Percentiles rank a stretch among this genome's conserved stretches.
Conservation (phyloP, 805 yeast species). For the Wickerhamomyces bovis region DNA sequence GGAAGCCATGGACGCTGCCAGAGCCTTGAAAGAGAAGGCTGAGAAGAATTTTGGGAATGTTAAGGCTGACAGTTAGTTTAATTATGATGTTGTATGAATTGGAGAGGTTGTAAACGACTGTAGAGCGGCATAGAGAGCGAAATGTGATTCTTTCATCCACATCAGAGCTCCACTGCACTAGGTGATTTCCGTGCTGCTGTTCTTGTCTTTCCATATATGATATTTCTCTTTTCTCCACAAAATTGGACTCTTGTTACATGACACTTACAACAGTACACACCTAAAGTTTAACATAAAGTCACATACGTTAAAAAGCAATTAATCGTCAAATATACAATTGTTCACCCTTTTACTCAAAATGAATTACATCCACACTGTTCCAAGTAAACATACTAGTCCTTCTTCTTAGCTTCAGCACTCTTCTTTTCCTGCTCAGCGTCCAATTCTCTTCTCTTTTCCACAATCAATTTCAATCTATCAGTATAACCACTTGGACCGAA, state of each 20-base stretch:
- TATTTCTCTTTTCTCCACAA: no score
- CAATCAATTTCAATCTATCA: constrained; percentile 32
- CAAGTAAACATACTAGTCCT: constrained; percentile 4
- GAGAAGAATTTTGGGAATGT: neutral
- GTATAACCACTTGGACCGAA: constrained; percentile 54
- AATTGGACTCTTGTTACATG: no score
- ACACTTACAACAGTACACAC: no score
- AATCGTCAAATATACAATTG: neutral
- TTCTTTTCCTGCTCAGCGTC: constrained; percentile 1
- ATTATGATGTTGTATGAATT: no score
- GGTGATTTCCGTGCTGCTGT: no score
- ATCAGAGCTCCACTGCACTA: no score
- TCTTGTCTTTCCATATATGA: no score
- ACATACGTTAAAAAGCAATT: neutral
- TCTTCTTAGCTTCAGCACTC: constrained; percentile 9
- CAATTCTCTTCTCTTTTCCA: constrained; percentile 15
- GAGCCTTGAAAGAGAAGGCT: neutral
- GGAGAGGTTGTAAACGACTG: no score
- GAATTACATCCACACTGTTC: neutral
- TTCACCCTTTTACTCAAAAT: neutral
- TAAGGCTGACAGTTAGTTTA: neutral
- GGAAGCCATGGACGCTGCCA: neutral
- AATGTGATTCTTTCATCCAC: no score
- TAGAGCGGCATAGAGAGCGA: no score
- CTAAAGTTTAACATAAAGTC: neutral